Evolutionary conservation across 2,329 filamentous ascomycete genomes (phyloP).

Genomic region (Ploettnerulaceae sp.): DNA sequence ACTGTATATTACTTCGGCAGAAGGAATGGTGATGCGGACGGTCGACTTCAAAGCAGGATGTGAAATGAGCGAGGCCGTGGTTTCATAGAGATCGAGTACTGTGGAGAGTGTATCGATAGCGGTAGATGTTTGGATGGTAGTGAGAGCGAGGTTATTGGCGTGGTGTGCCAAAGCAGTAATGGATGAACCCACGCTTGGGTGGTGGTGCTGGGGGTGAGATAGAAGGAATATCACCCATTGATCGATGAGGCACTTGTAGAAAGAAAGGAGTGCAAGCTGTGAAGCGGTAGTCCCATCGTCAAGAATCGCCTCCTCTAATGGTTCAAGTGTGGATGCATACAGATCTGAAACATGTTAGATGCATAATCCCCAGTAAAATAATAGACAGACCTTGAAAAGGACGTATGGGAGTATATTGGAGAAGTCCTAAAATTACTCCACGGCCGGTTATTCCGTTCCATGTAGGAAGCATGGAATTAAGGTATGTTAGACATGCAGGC

Average conservation of each 20-base stretch:
- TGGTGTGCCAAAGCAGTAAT: constrained; percentile 43
- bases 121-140: constrained; percentile 52
- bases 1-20: constrained; percentile 62
- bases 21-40: constrained; percentile 64
- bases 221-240: constrained; percentile 50
- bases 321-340: constrained; percentile 43
- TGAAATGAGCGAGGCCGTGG: constrained; percentile 52
- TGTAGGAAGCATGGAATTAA: constrained; percentile 46
- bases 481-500: constrained; percentile 42
- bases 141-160: constrained; percentile 52
- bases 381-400: constrained; percentile 48
- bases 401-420: constrained; percentile 50
- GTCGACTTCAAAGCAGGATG: constrained; percentile 45
- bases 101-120: constrained; percentile 44
- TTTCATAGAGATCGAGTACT: constrained; percentile 67
- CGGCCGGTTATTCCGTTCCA: constrained; percentile 60
- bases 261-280: constrained; percentile 55
- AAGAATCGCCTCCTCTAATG: constrained; percentile 48
- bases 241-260: constrained; percentile 63
- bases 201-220: constrained; percentile 35
- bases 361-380: background rate
- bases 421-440: constrained; percentile 51
- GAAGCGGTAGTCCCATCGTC: constrained; percentile 44
- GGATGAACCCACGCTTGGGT: constrained; percentile 16
- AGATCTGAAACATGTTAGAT: constrained; percentile 41